Percentiles rank a stretch among this genome's conserved stretches.
Evolutionary conservation across 2,329 filamentous ascomycete genomes (phyloP).

Genomic region (Hypoxylon sp.): DNA sequence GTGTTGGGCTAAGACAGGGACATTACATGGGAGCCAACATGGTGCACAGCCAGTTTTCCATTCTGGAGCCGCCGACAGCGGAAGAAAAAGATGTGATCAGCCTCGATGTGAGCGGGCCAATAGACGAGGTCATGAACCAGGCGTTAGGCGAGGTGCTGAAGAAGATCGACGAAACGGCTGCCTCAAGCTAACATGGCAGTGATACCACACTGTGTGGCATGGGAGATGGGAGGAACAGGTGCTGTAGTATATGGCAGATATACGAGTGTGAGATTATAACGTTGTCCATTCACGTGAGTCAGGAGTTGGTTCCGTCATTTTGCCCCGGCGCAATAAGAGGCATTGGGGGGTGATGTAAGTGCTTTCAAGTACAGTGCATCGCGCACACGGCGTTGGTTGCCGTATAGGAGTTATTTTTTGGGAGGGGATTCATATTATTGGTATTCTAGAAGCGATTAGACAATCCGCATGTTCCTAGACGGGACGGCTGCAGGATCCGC

Average conservation of each 20-base stretch:
- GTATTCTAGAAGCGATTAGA: slow-evolving; percentile 27
- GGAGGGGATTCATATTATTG: slow-evolving; percentile 19
- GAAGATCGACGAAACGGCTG: slow-evolving; percentile 59
- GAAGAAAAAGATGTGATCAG: slow-evolving; percentile 77
- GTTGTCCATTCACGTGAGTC: slow-evolving; percentile 18
- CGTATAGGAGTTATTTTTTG: slow-evolving; percentile 31
- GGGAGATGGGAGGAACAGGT: slow-evolving; percentile 18
- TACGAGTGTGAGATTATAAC: slow-evolving; percentile 23
- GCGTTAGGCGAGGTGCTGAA: slow-evolving; percentile 65
- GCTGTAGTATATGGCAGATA: slow-evolving; percentile 6
- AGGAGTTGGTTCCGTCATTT: slow-evolving; percentile 32
- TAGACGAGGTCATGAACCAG: slow-evolving; percentile 67
- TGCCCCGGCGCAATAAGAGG: slow-evolving; percentile 32
- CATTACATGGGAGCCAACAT: slow-evolving; percentile 98
- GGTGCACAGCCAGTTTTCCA: slow-evolving; percentile 91
- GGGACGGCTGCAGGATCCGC: slow-evolving; percentile 12
- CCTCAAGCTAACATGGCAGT: slow-evolving; percentile 32
- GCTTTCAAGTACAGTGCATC: slow-evolving; percentile 27
- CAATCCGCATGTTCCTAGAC: slow-evolving; percentile 2
- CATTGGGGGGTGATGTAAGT: slow-evolving; percentile 19
- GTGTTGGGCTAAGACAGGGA: slow-evolving; percentile 77
- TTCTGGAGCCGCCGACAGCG: slow-evolving; percentile 79
- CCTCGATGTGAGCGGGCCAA: slow-evolving; percentile 70
- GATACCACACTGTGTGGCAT: slow-evolving; percentile 1
- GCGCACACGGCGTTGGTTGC: slow-evolving; percentile 23